Evolutionary conservation across 805 yeast genomes (phyloP).

Genomic region (Candida takata): DNA sequence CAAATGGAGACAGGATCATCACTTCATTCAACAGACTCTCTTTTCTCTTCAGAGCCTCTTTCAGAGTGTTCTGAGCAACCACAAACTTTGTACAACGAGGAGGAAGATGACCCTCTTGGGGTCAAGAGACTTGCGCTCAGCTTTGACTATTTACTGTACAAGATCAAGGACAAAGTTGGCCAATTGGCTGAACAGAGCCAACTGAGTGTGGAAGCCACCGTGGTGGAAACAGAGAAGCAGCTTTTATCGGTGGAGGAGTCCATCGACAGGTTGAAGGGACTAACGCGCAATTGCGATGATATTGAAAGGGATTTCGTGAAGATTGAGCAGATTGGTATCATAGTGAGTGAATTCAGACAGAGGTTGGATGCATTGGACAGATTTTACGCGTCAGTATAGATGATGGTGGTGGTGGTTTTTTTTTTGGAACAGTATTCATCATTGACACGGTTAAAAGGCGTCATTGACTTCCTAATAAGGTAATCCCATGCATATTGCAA

Average conservation of each 20-base stretch:
- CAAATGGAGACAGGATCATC: no score
- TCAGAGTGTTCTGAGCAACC: no score
- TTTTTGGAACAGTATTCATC: no score
- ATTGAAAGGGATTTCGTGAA: constrained; percentile 45
- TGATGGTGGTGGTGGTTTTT: no score
- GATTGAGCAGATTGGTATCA: constrained; percentile 38
- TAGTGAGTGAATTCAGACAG: constrained; percentile 34
- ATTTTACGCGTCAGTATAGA: constrained; percentile 3
- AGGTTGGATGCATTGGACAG: constrained; percentile 32
- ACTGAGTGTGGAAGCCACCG: constrained; percentile 20
- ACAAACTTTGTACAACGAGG: constrained; percentile 14
- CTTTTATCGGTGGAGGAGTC: constrained; percentile 32
- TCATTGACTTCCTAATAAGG: no score
- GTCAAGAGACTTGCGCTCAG: constrained; percentile 51
- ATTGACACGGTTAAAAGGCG: no score
- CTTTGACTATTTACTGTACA: constrained; percentile 59
- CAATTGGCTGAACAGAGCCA: constrained; percentile 39
- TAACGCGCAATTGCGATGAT: constrained; percentile 40
- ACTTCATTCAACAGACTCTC: no score
- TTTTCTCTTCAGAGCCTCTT: no score
- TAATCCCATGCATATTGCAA: no score
- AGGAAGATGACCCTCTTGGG: constrained; percentile 51
- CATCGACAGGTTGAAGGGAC: constrained; percentile 31
- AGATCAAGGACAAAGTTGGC: constrained; percentile 50
- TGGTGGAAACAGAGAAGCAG: constrained; percentile 16